A percentile compares a stretch with the other conserved stretches of the same genome.
These are phyloP conservation scores for Coemansia sp. DNA, from an alignment of 192 early-diverging fungal species.

Conservation along the genomic window DNA sequence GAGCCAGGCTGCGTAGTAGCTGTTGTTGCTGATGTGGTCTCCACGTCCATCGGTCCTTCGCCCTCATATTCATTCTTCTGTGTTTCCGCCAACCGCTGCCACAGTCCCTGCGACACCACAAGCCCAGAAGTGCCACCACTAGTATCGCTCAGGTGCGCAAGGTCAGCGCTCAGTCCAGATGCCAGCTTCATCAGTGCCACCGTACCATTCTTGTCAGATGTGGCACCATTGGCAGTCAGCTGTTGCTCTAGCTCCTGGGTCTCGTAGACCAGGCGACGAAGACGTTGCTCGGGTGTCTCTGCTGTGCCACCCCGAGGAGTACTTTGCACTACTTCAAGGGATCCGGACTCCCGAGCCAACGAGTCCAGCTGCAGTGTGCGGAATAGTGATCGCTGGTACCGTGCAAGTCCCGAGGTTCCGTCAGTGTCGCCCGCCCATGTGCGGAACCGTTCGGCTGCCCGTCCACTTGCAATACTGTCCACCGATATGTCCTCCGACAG, in stretches of 20 bases:
- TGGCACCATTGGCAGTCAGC: slow-evolving; percentile 20
- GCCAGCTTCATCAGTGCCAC: slow-evolving; percentile 44
- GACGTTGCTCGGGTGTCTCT: slow-evolving; percentile 75
- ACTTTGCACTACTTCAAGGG: slow-evolving; percentile 7
- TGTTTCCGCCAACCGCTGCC: slow-evolving; percentile 15
- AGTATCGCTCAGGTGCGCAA: slow-evolving; percentile 24
- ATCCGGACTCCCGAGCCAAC: neutral
- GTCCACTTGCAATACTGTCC: neutral
- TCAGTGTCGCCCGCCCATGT: slow-evolving; percentile 20
- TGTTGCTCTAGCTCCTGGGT: slow-evolving; percentile 77
- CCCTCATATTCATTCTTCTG: too few relatives aligned
- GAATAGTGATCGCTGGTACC: slow-evolving; percentile 44
- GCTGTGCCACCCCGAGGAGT: slow-evolving; percentile 17
- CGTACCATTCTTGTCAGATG: slow-evolving; percentile 1
- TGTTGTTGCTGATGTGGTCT: too few relatives aligned
- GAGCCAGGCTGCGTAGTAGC: too few relatives aligned
- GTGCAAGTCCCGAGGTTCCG: slow-evolving; percentile 18
- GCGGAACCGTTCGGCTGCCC: slow-evolving; percentile 39
- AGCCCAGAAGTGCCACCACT: neutral
- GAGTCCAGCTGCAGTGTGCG: slow-evolving; percentile 46
- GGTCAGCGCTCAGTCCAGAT: slow-evolving; percentile 33
- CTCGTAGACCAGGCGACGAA: slow-evolving; percentile 78
- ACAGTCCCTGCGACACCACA: slow-evolving; percentile 12
- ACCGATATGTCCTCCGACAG: slow-evolving; percentile 31
- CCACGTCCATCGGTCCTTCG: too few relatives aligned